Evolutionary conservation across 75 land plant genomes (phyloP), one percentile per base, ranked within the genome.

Genomic region (Pinus albicaulis): DNA sequence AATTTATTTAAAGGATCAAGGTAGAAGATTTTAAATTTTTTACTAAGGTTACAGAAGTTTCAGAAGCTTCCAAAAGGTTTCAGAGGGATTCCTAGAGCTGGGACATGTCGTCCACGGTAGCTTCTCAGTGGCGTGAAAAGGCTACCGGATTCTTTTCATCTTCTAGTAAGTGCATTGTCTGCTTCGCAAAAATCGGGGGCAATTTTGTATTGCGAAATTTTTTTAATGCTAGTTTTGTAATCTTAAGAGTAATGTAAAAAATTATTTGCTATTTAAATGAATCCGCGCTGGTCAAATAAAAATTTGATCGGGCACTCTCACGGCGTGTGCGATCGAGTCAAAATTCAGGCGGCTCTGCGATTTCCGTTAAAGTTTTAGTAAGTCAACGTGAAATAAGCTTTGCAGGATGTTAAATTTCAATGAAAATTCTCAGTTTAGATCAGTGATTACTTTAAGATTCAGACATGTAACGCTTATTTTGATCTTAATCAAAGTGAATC

Each of bases 111-210:
- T 80, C 86, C 60, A 62, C 77, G 19, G 73, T 41, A 17, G 76
- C 90, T 16, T 77, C 88, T 41, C 85, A 78, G 76, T 92, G 92
- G 92, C 90, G 86, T 20, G 92, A 92, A 41, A 92, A 83, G 79
- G 92, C 95, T 11, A 80, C 64, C 71, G 89, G 65, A 24, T 92
- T 92, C 82, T 88, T 92, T 72, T 86, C 92, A 3, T 73, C 88
- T 17, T 92, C 95, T 60, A 88, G 95, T 88, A 85, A 72, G 77
- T 74, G 15, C 48, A 62, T 44, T 20, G 38, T 38, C 14, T 75
- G 14, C 11, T 57, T 68, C 55, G n/a, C 62, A 71, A 38, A 17
- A 17, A 11, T 61, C 20, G 4, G 57, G 24, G 36, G 56, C 15
- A 24, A 69, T 44, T 72, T 31, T 59, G 55, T 36, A 8, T 44